A percentile compares a stretch with the other conserved stretches of the same genome.
phyloP scores from a whole-genome alignment of 352 stramenopile species.

The Halophytophthora batemanensis region DNA sequence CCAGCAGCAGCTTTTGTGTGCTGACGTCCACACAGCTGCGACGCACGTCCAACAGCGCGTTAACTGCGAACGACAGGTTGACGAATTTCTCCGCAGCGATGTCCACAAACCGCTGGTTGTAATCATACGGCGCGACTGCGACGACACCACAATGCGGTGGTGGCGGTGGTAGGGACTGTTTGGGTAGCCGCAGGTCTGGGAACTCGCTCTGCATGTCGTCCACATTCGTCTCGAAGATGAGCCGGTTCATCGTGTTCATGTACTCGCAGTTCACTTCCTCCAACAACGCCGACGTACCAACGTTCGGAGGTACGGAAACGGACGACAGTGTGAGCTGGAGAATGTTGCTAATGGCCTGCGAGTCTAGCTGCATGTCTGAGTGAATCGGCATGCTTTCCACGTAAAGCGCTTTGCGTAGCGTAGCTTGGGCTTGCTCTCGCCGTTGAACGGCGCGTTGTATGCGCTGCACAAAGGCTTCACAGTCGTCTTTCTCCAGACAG shows the following conservation, averaged over 20 bases:
- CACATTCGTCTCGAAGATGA: slow-evolving; percentile 86
- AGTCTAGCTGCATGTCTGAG: slow-evolving; percentile 60
- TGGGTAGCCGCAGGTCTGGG: slow-evolving; percentile 42
- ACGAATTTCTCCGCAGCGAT: slow-evolving; percentile 67
- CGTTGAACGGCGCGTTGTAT: slow-evolving; percentile 40
- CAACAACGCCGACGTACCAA: slow-evolving; percentile 62
- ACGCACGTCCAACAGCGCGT: slow-evolving; percentile 70
- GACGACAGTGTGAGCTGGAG: slow-evolving; percentile 65
- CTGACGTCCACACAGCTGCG: slow-evolving; percentile 65
- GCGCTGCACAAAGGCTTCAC: slow-evolving; percentile 40
- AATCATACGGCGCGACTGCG: slow-evolving; percentile 52
- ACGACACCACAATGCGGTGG: slow-evolving; percentile 56
- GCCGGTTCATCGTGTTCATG: slow-evolving; percentile 92
- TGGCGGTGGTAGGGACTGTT: slow-evolving; percentile 12
- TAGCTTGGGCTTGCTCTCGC: slow-evolving; percentile 55
- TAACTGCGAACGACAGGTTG: slow-evolving; percentile 66
- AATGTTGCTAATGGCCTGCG: slow-evolving; percentile 70
- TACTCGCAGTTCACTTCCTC: slow-evolving; percentile 91
- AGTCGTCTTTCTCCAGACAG: slow-evolving; percentile 59
- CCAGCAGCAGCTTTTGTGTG: slow-evolving; percentile 57
- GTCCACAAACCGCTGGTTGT: slow-evolving; percentile 59
- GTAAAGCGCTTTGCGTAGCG: slow-evolving; percentile 61
- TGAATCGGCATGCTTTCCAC: slow-evolving; percentile 78
- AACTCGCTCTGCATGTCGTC: slow-evolving; percentile 62
- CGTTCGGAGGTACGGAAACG: slow-evolving; percentile 42